Base-by-base conservation (phyloP, 108 stramenopile species). In the Stephanodiscus minutulus region DNA sequence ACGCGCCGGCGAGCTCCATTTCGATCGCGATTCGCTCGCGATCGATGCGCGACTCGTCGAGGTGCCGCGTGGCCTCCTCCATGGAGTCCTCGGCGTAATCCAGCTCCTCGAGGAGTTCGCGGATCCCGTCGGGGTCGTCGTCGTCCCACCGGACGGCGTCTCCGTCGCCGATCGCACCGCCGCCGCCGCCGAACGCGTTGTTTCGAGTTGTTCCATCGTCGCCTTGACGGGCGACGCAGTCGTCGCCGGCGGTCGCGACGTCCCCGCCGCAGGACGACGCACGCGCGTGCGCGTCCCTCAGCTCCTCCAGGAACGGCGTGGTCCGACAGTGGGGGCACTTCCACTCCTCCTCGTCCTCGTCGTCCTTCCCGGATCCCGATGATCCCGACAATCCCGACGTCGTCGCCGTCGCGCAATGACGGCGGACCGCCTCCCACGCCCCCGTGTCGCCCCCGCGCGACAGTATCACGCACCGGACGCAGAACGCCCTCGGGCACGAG, bases 401-500 rank as follows among this genome's bases (percentile, higher is more conserved):
- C 0, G 37, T 54, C 5, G 50, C 9, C 15, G 25, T 10, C 6
- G 22, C 25, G 25, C n/a, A n/a, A n/a, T 22, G 41, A 22, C 12
- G 17, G 28, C 68, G 67, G 13, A 71, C 72, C 21, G 0, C 31
- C 9, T 58, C 37, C 47, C 70, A 61, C 0, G 63, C 85, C 17
- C 27, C 12, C 10, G 5, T 9, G 22, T 49, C 48, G 0, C 80
- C 75, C 47, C 85, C 82, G 2, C 29, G 35, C 21, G 60, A 62
- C 11, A 81, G 49, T 1, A 39, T 54, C 15, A 68, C 56, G 27
- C 85, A 86, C 24, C 58, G 67, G 7, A 54, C 66, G 66, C 85
- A 86, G 60, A 86, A 77, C 11, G 53, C 72, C 3, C 83, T 39
- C 2, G 85, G 85, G 61, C 85, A 86, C 6, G 25, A n/a, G 35